Evolutionary conservation across 1,139 yeast genomes (phyloP).

Genomic region (Yamadazyma epiphylla): DNA sequence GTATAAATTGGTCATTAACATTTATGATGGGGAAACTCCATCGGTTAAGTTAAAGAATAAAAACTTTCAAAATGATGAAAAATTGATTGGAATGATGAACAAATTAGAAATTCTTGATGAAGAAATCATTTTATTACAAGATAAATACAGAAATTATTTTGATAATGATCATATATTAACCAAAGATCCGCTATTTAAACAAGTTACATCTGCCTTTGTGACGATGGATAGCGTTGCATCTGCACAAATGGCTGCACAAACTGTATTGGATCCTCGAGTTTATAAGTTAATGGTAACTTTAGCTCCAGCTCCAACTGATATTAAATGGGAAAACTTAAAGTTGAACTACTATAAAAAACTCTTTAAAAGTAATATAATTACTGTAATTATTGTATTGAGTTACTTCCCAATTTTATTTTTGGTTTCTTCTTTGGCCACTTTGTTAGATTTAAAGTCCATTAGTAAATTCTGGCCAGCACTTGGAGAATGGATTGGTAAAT

Average conservation of each 20-base stretch:
- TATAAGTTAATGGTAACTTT: conserved; percentile 64
- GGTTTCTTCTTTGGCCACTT: conserved; percentile 70
- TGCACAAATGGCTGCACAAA: conserved; percentile 85
- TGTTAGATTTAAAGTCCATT: conserved; percentile 68
- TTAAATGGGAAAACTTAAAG: conserved; percentile 71
- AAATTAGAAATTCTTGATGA: conserved; percentile 23
- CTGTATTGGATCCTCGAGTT: conserved; percentile 73
- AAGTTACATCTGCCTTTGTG: conserved; percentile 67
- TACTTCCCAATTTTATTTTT: conserved; percentile 65
- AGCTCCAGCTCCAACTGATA: conserved; percentile 82
- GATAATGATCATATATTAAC: conserved; percentile 10
- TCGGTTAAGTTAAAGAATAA: conserved; percentile 20
- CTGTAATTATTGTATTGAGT: conserved; percentile 57
- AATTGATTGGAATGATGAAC: conserved; percentile 14
- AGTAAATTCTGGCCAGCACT: conserved; percentile 70
- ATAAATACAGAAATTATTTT: conserved; percentile 17
- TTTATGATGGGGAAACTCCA: conserved; percentile 29
- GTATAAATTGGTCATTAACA: conserved; percentile 44
- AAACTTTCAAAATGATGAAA: conserved; percentile 9
- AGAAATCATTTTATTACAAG: conserved; percentile 27
- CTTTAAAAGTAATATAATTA: conserved; percentile 55
- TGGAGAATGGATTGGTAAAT: conserved; percentile 54
- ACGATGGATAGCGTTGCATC: conserved; percentile 84
- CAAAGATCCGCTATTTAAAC: conserved; percentile 29
- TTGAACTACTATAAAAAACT: conserved; percentile 53